Conservation (phyloP, 805 yeast species). For the Candida tallmaniae region DNA sequence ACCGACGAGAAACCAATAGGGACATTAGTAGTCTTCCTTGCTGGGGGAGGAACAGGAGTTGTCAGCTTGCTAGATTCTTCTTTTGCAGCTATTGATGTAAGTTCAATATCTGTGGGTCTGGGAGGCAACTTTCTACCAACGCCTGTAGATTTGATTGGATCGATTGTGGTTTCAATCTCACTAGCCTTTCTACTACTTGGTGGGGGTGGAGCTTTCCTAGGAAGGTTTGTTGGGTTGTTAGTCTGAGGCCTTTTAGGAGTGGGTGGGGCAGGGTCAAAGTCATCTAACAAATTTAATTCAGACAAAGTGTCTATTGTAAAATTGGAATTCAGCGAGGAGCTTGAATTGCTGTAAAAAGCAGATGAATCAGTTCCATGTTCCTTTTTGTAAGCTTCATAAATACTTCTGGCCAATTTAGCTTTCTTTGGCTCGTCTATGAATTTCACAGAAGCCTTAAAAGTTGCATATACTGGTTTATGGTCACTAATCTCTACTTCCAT, state of each 20-base stretch:
- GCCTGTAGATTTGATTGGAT: not conserved
- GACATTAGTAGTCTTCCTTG: slow-evolving; percentile 13
- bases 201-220: slow-evolving; percentile 16
- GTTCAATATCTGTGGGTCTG: slow-evolving; percentile 9
- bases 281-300: slow-evolving; percentile 34
- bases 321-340: slow-evolving; percentile 4
- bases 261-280: slow-evolving; percentile 15
- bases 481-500: slow-evolving; percentile 66
- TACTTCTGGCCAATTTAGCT: slow-evolving; percentile 19
- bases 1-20: slow-evolving; percentile 35
- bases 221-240: slow-evolving; percentile 8
- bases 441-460: slow-evolving; percentile 61
- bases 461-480: slow-evolving; percentile 89
- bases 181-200: slow-evolving; percentile 18
- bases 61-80: slow-evolving; percentile 13
- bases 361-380: slow-evolving; percentile 19
- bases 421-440: slow-evolving; percentile 51
- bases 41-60: slow-evolving; percentile 19
- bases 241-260: slow-evolving; percentile 18
- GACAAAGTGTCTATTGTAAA: slow-evolving; percentile 28
- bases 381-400: slow-evolving; percentile 26
- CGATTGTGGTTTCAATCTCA: slow-evolving; percentile 7
- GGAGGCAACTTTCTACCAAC: slow-evolving; percentile 15
- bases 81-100: not conserved
- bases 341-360: slow-evolving; percentile 7